Percentiles rank a stretch among this genome's conserved stretches.
These are phyloP conservation scores for Penicillium cinerascens DNA, from an alignment of 495 filamentous ascomycete species.

Conservation along the genomic window DNA sequence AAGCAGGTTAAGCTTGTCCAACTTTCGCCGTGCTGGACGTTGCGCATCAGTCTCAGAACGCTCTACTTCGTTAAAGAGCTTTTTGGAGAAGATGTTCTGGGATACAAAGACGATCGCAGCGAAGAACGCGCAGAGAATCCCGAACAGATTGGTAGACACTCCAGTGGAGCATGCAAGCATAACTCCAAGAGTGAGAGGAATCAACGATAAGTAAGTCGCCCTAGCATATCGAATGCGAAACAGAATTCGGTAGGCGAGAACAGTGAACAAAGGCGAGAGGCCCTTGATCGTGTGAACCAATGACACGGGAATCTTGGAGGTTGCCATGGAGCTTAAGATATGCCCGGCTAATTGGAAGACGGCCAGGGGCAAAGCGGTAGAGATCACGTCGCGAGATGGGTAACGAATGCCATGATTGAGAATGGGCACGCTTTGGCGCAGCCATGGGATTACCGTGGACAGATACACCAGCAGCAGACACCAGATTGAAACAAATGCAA, in stretches of 20 bases:
- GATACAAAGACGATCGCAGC: constrained; percentile 94
- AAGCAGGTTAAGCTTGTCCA: constrained; percentile 95
- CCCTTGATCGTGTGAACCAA: constrained; percentile 99
- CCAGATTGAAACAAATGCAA: constrained; percentile 86
- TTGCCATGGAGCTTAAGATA: constrained; percentile 89
- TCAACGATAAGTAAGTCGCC: constrained; percentile 87
- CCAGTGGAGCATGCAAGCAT: constrained; percentile 93
- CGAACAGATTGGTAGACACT: constrained; percentile 80
- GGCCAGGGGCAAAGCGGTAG: constrained; percentile 82
- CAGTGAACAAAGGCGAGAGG: constrained; percentile 94
- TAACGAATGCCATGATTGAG: constrained; percentile 77
- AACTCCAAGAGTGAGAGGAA: constrained; percentile 88
- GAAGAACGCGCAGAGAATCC: constrained; percentile 80
- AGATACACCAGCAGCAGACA: constrained; percentile 76
- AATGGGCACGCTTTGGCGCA: constrained; percentile 68
- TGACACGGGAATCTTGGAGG: constrained; percentile 89
- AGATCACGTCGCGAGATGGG: constrained; percentile 79
- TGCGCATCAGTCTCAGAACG: constrained; percentile 68
- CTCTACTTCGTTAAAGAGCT: constrained; percentile 94
- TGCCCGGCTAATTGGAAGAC: constrained; percentile 92
- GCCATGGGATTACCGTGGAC: constrained; percentile 61
- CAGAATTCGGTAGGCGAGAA: constrained; percentile 84
- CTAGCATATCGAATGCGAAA: constrained; percentile 83
- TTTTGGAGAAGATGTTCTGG: constrained; percentile 98
- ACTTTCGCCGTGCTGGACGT: constrained; percentile 58